Evolutionary conservation across 352 stramenopile genomes (phyloP), one percentile per base, ranked within the genome.

Genomic region (Phytophthora pinifolia): DNA sequence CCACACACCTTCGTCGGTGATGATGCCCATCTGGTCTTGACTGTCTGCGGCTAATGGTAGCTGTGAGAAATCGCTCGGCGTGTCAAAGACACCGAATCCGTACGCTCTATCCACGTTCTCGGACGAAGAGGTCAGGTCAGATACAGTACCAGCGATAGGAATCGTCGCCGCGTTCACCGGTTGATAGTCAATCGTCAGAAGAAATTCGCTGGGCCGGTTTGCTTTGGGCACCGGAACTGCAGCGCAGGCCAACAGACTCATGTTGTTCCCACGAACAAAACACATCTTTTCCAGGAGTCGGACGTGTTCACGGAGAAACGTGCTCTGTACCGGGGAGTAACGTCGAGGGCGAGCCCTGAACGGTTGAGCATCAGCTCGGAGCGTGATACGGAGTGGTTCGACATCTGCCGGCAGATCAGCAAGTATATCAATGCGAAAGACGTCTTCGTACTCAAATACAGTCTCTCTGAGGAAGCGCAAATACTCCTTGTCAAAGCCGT

Each of bases 21-120:
- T 62, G 31, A 67, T 71, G n/a, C 49, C 56, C 14, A 65, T 59
- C 0, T 43, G 22, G 8, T 65, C 46, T 9, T 66, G 61, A 32
- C 44, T 62, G 3, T 59, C 53, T 9, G 4, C 0, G 8, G 67
- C 6, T 0, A 66, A 38, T 12, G 43, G 46, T 1, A 70, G 27
- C 13, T 62, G 65, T 34, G 35, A 67, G 35, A 69, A 66, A 10
- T 49, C 50, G 14, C 51, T 69, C 7, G 57, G 49, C 34, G 67
- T 46, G 20, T 70, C 65, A n/a, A 66, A 56, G 0, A 15, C 49
- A 9, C 32, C 48, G 13, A 61, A 60, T 2, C 14, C 35, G 29
- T 59, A 46, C 14, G 43, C 46, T 10, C 39, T 33, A 31, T 17
- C 31, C 2, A 59, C n/a, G n/a, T 37, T 30, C n/a, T 50, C 38